Evolutionary conservation across 2,329 filamentous ascomycete species (phyloP).

Genomic region (Cercospora sp.): DNA sequence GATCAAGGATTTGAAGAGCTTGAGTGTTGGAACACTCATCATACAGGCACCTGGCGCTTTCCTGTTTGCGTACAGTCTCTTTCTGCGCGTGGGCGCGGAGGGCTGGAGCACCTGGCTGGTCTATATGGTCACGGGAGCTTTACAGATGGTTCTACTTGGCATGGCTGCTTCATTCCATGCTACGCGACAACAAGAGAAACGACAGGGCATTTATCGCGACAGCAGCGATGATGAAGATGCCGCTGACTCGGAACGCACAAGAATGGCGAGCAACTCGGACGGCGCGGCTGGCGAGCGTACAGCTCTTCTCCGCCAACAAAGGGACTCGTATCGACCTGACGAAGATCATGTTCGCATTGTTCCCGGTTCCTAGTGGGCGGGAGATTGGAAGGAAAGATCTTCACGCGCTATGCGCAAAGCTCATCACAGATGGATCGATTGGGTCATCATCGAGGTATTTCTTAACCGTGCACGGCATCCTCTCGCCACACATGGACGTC

Average conservation of each 20-base stretch:
- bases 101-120: slow-evolving; percentile 98
- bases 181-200: neutral
- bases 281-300: neutral
- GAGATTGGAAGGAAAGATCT: neutral
- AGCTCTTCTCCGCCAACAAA: neutral
- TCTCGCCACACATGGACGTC: neutral
- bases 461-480: neutral
- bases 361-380: slow-evolving; percentile 1
- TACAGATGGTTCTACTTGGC: slow-evolving; percentile 77
- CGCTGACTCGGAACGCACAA: neutral
- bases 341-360: slow-evolving; percentile 1
- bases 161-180: slow-evolving; percentile 63
- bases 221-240: slow-evolving; percentile 16
- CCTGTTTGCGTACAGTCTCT: slow-evolving; percentile 80
- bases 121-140: slow-evolving; percentile 77
- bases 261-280: neutral
- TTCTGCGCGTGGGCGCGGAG: slow-evolving; percentile 67
- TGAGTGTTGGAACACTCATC: slow-evolving; percentile 97
- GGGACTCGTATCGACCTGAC: neutral
- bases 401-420: neutral
- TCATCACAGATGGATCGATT: neutral
- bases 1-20: slow-evolving; percentile 80
- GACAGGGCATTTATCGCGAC: slow-evolving; percentile 3
- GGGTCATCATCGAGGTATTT: neutral
- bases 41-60: slow-evolving; percentile 94